A percentile compares a stretch with the other conserved stretches of the same genome.
These are phyloP conservation scores for Mycena leptocephala DNA, from an alignment of 768 basidiomycete genomes.

Conservation along the genomic window DNA sequence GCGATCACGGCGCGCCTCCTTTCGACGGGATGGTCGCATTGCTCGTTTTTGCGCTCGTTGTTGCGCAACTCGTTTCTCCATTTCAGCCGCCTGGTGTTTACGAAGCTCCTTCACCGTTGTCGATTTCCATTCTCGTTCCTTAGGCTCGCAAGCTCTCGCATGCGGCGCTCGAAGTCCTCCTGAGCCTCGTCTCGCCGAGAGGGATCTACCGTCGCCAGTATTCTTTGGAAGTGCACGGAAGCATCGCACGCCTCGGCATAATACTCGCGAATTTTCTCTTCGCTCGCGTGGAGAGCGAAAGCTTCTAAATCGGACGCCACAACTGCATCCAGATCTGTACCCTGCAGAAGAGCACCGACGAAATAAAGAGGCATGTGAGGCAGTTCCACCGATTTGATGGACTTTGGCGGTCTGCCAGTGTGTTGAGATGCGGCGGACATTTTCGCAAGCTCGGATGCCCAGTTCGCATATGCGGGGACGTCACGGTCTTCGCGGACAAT, in stretches of 20 bases:
- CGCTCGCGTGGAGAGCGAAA: constrained; percentile 27
- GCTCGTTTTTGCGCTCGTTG: constrained; percentile 22
- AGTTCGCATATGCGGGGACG: constrained; percentile 26
- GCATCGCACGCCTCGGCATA: constrained; percentile 35
- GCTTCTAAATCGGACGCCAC: constrained; percentile 26
- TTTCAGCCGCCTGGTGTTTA: constrained; percentile 25
- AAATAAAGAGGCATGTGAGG: constrained; percentile 35
- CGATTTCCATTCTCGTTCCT: constrained; percentile 37
- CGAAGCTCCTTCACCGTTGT: constrained; percentile 31
- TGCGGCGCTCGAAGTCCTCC: constrained; percentile 26
- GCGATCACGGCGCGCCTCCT: not conserved
- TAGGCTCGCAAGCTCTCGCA: constrained; percentile 29
- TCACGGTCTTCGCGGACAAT: not conserved
- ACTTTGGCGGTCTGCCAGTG: constrained; percentile 2
- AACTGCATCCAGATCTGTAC: constrained; percentile 36
- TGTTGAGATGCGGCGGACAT: constrained; percentile 17
- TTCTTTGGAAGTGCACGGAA: constrained; percentile 31
- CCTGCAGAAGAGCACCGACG: constrained; percentile 31
- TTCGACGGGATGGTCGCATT: constrained; percentile 20
- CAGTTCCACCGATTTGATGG: constrained; percentile 21
- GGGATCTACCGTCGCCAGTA: constrained; percentile 12
- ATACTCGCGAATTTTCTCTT: constrained; percentile 37
- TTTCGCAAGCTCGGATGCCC: constrained; percentile 28
- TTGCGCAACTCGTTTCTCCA: constrained; percentile 20
- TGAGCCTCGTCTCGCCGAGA: constrained; percentile 17